Percentiles rank a stretch among this genome's conserved stretches.
Evolutionary conservation across 139 green algal genomes (phyloP).

Genomic region (Limnomonas spitsbergensis): DNA sequence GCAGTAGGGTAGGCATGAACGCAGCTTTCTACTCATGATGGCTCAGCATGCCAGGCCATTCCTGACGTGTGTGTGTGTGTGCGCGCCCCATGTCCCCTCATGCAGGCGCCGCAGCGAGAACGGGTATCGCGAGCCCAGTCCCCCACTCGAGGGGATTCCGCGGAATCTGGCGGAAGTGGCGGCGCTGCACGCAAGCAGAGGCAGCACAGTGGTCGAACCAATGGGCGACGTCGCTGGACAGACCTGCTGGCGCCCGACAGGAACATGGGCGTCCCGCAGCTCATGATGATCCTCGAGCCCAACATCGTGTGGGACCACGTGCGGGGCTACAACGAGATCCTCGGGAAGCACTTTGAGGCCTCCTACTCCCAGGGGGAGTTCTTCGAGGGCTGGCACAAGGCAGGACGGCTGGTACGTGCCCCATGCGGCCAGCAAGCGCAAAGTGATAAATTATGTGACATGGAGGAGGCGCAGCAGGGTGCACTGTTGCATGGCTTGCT

Average conservation of each 20-base stretch:
- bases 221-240: constrained; percentile 29
- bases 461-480: too few species aligned
- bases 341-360: constrained; percentile 42
- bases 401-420: constrained; percentile 23
- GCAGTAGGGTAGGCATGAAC: neutral
- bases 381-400: constrained; percentile 52
- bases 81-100: too few species aligned
- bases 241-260: constrained; percentile 39
- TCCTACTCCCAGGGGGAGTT: constrained; percentile 41
- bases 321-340: neutral
- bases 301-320: constrained; percentile 64
- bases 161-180: too few species aligned
- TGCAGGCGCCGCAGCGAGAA: constrained; percentile 53
- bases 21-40: too few species aligned
- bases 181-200: constrained; percentile 10
- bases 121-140: constrained; percentile 25
- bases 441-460: too few species aligned
- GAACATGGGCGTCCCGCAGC: constrained; percentile 56
- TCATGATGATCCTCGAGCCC: constrained; percentile 64
- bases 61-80: neutral
- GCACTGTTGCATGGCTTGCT: too few species aligned
- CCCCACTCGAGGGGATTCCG: neutral
- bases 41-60: neutral
- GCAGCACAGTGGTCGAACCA: neutral
- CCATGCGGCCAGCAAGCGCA: too few species aligned